phyloP scores from a whole-genome alignment of 2,329 filamentous ascomycete genomes.

The Neopestalotiopsis rosae region DNA sequence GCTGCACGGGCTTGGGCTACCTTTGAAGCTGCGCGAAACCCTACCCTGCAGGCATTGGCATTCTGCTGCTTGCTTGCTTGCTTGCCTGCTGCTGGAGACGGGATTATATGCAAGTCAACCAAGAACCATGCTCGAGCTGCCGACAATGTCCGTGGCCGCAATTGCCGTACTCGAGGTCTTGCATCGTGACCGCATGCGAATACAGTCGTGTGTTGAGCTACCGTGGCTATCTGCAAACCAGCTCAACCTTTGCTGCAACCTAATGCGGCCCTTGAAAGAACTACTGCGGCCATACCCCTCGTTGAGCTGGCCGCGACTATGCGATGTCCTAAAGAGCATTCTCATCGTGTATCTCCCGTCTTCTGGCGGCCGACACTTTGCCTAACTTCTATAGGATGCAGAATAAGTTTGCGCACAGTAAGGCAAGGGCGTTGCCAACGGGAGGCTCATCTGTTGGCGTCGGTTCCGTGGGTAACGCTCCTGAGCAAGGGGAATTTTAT shows the following conservation, averaged over 20 bases:
- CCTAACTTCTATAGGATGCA: not conserved
- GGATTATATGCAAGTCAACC: constrained; percentile 18
- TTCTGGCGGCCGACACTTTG: not conserved
- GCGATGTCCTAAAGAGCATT: not conserved
- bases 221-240: not conserved
- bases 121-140: constrained; percentile 16
- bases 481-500: not conserved
- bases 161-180: not conserved
- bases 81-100: constrained; percentile 4
- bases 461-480: not conserved
- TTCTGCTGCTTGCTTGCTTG: not conserved
- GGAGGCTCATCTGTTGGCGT: not conserved
- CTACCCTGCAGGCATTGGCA: constrained; percentile 8
- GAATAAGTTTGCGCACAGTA: not conserved
- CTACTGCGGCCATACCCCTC: constrained; percentile 1
- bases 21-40: constrained; percentile 16
- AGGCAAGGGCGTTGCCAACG: not conserved
- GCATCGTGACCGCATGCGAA: not conserved
- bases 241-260: not conserved
- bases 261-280: not conserved
- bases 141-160: constrained; percentile 3
- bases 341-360: not conserved
- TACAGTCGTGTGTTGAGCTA: not conserved
- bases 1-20: constrained; percentile 8
- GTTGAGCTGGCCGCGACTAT: not conserved